Base-by-base conservation (phyloP, 371 early-diverging fungal species). In the Homolaphlyctis polyrhiza region DNA sequence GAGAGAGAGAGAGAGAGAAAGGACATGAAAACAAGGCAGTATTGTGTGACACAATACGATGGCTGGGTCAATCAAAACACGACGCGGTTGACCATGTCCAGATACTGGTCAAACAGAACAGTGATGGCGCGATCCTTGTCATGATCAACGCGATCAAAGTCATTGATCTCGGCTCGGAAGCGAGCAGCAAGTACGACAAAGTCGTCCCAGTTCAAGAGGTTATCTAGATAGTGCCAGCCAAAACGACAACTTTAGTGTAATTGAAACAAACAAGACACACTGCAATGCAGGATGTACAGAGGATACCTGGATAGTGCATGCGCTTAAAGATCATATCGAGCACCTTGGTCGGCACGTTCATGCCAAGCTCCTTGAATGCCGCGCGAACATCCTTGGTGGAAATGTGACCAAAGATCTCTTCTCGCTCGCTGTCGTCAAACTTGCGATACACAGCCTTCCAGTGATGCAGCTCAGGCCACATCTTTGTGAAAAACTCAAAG, bases 121-220 rank as follows among this genome's bases (percentile, higher is more conserved):
- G 65, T 58, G 43, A 64, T 64, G 16, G 60, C 59, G 16, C 47
- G 35, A 49, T 64, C 65, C 0, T 33, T n/a, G 34, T 64, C 65
- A 21, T 39, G 33, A 35, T 64, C 65, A 4, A 58, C 47, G 13
- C 32, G 32, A 13, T 64, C 49, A 35, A 64, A 64, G 21, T 64
- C 65, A n/a, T 55, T 43, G 43, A 58, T 39, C 60, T 57, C 30
- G n/a, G 57, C 57, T 23, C 36, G 52, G 32, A 64, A 39, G 14
- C 35, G 21, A 23, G 65, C 43, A 18, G 36, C 35, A 0, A 64
- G 49, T 1, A 3, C 14, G 21, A 64, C 65, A 64, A 64, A 64
- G 29, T 64, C 59, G 51, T 64, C 65, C 65, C 65, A 64, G 4
- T 32, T 32, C 11, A 59, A 33, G 0, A 55, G 55, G 2, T n/a